phyloP scores from a whole-genome alignment of 1,139 yeast genomes.

The Schwanniomyces etchellsii region DNA sequence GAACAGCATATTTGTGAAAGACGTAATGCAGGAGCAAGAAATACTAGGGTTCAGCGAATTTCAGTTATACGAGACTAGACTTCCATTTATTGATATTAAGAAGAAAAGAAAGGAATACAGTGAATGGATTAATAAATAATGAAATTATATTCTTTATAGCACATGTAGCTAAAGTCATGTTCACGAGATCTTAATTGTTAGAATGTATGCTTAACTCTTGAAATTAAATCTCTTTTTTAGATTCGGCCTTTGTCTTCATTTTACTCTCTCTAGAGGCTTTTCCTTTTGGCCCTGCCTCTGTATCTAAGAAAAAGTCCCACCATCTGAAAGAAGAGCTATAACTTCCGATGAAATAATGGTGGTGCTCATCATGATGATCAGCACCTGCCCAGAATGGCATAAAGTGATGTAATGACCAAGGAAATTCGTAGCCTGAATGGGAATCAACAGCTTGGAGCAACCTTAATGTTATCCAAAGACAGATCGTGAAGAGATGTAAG shows the following conservation, averaged over 20 bases:
- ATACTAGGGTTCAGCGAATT: conserved; percentile 39
- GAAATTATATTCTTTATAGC: no score
- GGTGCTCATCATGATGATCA: conserved; percentile 46
- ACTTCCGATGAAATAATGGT: conserved; percentile 41
- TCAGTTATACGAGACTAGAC: conserved; percentile 36
- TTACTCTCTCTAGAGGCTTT: conserved; percentile 33
- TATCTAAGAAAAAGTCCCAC: conserved; percentile 39
- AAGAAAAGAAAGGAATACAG: conserved; percentile 35
- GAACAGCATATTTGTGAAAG: conserved; percentile 41
- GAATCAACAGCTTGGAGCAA: conserved; percentile 46
- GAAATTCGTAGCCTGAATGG: conserved; percentile 46
- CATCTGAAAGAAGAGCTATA: conserved; percentile 43
- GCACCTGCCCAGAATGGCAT: conserved; percentile 50
- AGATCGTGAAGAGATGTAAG: conserved; percentile 40
- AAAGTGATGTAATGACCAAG: conserved; percentile 42
- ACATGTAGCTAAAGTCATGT: background rate
- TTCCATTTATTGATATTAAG: conserved; percentile 40
- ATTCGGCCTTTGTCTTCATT: conserved; percentile 16
- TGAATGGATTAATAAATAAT: conserved; percentile 25
- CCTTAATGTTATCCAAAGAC: conserved; percentile 38
- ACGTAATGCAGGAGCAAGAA: conserved; percentile 41
- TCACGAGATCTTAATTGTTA: background rate
- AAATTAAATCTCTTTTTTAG: conserved; percentile 4
- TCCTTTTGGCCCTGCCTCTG: conserved; percentile 43
- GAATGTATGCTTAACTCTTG: background rate